Base-by-base conservation (phyloP, 495 filamentous ascomycete species). In the Penicillium waksmanii region DNA sequence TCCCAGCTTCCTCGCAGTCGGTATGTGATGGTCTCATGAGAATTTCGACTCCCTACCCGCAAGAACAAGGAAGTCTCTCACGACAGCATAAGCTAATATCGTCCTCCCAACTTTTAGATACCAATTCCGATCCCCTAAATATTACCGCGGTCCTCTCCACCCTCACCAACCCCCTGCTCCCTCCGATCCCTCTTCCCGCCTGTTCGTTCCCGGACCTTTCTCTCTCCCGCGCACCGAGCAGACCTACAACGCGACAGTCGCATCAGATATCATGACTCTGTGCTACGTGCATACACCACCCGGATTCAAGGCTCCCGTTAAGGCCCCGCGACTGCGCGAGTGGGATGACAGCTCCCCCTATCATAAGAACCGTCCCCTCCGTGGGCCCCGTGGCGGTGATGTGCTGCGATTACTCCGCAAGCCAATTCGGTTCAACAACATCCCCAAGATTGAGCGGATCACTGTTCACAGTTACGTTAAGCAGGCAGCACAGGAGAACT, bases 331-430 rank as follows among this genome's bases (percentile, higher is more conserved):
- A 54, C 80, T 97, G 51, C 89, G 95, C 42, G 72, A 77, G 61
- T 98, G 95, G 95, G 91, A 96, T 61, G 91, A 88, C 66, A 87
- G 86, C 51, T 96, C 91, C 1, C 93, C 92, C 2, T 98, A 98
- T 74, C 92, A 93, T 82, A 91, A 91, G 74, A 94, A 95, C 80
- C 84, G 95, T 49, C 87, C 88, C 2, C 84, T 90, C 63, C 90
- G 94, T 33, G 88, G 86, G 1, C 95, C 95, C 12, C 83, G 93
- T 60, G 93, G 95, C 49, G 82, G 87, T 53, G 75, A 81, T 34
- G 74, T 80, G 3, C 82, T 97, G 12, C 84, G 83, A 0, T 83
- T 96, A 2, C 73, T 95, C 15, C 88, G 90, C 63, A 85, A 87
- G 38, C 85, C 89, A 52, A 90, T 94, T 61, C 89, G 83, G 7